These are phyloP conservation scores for Acaromyces ingoldii DNA, from an alignment of 1,284 basidiomycete genomes.

Conservation along the genomic window DNA sequence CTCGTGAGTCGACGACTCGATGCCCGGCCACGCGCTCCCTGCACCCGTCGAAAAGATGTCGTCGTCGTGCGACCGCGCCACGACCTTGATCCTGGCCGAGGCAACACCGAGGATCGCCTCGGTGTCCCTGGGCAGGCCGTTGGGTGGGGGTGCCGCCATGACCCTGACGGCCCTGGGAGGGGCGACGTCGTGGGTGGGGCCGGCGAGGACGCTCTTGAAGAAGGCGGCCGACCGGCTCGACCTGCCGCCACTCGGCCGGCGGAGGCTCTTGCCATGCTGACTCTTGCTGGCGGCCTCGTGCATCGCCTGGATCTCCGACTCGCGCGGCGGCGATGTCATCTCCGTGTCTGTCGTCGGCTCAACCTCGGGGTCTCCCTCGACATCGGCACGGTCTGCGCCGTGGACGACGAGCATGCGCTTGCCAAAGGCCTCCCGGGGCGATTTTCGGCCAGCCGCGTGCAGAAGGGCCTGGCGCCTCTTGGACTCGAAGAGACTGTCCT, in stretches of 20 bases:
- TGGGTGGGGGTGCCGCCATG: slow-evolving; percentile 24
- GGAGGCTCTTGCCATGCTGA: neutral
- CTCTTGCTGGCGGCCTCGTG: neutral
- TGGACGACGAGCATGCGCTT: neutral
- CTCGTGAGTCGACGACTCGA: slow-evolving; percentile 6
- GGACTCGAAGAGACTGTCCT: neutral
- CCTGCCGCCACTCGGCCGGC: neutral
- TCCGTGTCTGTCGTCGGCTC: too few relatives aligned
- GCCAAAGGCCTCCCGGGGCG: neutral
- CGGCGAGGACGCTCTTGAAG: slow-evolving; percentile 18
- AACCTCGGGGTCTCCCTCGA: too few relatives aligned
- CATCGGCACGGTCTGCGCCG: too few relatives aligned
- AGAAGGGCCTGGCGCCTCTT: too few relatives aligned
- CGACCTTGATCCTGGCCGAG: slow-evolving; percentile 18
- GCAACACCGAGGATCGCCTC: slow-evolving; percentile 41
- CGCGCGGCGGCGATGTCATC: neutral
- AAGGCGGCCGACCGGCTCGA: neutral
- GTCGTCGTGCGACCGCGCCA: slow-evolving; percentile 4
- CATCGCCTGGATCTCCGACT: neutral
- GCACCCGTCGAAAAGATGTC: neutral
- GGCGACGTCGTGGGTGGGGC: slow-evolving; percentile 24
- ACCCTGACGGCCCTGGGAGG: slow-evolving; percentile 27
- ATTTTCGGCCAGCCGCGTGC: neutral
- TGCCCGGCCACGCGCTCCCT: slow-evolving; percentile 9
- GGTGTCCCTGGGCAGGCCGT: slow-evolving; percentile 10